These are phyloP conservation scores for Evansstolkia leycettana DNA, from an alignment of 495 filamentous ascomycete species.

Conservation along the genomic window DNA sequence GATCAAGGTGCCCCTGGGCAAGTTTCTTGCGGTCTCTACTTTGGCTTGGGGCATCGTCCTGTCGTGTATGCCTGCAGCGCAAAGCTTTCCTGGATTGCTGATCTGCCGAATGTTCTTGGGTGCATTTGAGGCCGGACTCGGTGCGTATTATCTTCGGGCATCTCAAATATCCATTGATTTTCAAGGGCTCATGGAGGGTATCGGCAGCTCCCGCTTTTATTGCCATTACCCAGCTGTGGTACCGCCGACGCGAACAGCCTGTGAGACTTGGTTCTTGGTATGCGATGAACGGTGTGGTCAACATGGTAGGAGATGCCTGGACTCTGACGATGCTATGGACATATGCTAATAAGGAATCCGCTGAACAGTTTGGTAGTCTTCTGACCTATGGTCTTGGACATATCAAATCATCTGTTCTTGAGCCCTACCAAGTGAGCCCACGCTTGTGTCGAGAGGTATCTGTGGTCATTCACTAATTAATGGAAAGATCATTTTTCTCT, in stretches of 20 bases:
- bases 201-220: slow-evolving; percentile 43
- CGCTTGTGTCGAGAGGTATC: not conserved
- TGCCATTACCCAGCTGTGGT: slow-evolving; percentile 54
- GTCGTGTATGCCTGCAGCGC: slow-evolving; percentile 43
- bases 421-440: slow-evolving; percentile 38
- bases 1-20: slow-evolving; percentile 28
- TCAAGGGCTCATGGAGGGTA: slow-evolving; percentile 1
- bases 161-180: not conserved
- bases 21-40: slow-evolving; percentile 45
- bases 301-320: slow-evolving; percentile 26
- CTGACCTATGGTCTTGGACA: slow-evolving; percentile 50
- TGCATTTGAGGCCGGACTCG: slow-evolving; percentile 44
- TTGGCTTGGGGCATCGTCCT: slow-evolving; percentile 46
- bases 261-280: slow-evolving; percentile 47
- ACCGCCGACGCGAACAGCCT: slow-evolving; percentile 46
- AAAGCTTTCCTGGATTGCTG: slow-evolving; percentile 41
- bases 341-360: not conserved
- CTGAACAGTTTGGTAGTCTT: slow-evolving; percentile 27
- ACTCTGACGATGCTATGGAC: too few species aligned
- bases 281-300: slow-evolving; percentile 43
- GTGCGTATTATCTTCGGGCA: slow-evolving; percentile 11
- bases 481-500: slow-evolving; percentile 40
- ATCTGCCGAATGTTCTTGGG: slow-evolving; percentile 50
- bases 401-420: slow-evolving; percentile 37
- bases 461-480: slow-evolving; percentile 3